A percentile compares a stretch with the other conserved stretches of the same genome.
Conservation (phyloP, 2,329 filamentous ascomycete species). For the Pyrenophora graminea region DNA sequence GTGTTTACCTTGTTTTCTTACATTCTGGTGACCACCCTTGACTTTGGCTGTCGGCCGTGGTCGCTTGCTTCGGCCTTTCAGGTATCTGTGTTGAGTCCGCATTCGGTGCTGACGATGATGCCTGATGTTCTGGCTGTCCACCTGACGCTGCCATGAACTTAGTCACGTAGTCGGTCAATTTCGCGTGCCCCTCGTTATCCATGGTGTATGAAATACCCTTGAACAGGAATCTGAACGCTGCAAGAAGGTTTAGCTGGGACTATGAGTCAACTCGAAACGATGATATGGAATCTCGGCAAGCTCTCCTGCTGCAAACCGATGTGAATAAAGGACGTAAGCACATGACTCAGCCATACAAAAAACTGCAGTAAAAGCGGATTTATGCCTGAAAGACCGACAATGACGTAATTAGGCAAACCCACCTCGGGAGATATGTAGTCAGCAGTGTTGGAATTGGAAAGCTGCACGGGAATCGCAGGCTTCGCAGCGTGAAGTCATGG, state of each 20-base stretch:
- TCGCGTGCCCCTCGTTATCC: constrained; percentile 16
- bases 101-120: neutral
- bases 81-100: constrained; percentile 3
- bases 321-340: constrained; percentile 22
- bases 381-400: neutral
- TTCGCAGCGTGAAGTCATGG: neutral
- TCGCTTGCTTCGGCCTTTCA: constrained; percentile 5
- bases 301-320: constrained; percentile 22
- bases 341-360: constrained; percentile 28
- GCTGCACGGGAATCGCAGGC: neutral
- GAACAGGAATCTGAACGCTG: neutral
- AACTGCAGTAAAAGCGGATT: constrained; percentile 10
- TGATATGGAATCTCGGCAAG: constrained; percentile 28
- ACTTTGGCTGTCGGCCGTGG: constrained; percentile 7
- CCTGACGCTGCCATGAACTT: constrained; percentile 13
- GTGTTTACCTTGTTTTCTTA: constrained; percentile 18
- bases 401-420: constrained; percentile 3
- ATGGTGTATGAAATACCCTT: constrained; percentile 1
- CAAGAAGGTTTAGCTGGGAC: neutral
- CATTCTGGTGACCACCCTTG: constrained; percentile 48
- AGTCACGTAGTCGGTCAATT: constrained; percentile 17
- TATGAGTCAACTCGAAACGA: constrained; percentile 20
- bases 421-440: neutral
- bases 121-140: constrained; percentile 4
- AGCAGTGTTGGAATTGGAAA: too few relatives aligned